These are phyloP conservation scores for Penicillium ochrochloron DNA, from an alignment of 495 filamentous ascomycete species.

Conservation along the genomic window DNA sequence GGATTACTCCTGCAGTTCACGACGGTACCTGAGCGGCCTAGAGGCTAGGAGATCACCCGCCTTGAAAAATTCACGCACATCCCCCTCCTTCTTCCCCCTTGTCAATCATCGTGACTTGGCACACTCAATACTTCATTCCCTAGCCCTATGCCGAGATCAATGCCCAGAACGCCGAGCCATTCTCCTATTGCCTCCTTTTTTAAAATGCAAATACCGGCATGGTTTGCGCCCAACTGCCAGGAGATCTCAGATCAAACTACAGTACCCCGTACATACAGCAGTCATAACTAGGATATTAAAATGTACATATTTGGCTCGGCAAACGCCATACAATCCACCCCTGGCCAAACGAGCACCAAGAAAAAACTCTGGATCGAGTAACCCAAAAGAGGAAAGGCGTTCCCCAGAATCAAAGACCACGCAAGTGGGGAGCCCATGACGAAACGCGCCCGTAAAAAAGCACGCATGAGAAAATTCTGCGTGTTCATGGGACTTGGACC, in stretches of 20 bases:
- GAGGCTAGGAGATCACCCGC: constrained; percentile 19
- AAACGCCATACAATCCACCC: neutral
- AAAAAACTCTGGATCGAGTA: constrained; percentile 8
- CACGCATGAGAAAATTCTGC: constrained; percentile 18
- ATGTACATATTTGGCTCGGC: neutral
- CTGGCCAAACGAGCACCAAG: neutral
- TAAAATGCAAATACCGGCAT: constrained; percentile 3
- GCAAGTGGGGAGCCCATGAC: constrained; percentile 6
- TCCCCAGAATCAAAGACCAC: constrained; percentile 14
- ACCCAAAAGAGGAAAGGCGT: constrained; percentile 8
- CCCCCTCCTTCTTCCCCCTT: neutral
- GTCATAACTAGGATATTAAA: too few relatives aligned
- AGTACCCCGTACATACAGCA: too few relatives aligned
- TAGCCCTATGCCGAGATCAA: constrained; percentile 7
- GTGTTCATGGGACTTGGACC: constrained; percentile 17
- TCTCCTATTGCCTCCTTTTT: neutral
- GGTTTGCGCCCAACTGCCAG: neutral
- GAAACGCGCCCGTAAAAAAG: constrained; percentile 8
- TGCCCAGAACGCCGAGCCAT: constrained; percentile 13
- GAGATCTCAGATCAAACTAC: neutral
- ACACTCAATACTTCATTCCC: neutral
- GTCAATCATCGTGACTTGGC: neutral
- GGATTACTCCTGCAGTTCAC: constrained; percentile 10
- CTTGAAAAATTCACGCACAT: constrained; percentile 25
- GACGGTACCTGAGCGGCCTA: constrained; percentile 26